These are phyloP conservation scores for Paramecium caudatum DNA, from an alignment of 73 alveolate species.

Conservation along the genomic window DNA sequence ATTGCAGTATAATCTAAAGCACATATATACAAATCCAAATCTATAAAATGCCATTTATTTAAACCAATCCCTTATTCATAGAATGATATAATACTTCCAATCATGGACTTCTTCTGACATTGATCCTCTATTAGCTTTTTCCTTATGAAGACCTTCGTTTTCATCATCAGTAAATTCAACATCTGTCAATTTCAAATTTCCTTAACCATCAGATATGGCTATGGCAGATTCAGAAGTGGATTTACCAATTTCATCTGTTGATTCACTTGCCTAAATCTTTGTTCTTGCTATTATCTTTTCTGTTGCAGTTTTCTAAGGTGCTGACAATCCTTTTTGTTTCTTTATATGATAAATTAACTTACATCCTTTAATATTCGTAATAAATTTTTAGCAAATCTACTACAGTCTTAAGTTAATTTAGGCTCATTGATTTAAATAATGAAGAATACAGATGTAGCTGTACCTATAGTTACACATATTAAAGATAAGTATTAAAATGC, in stretches of 20 bases:
- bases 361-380: neutral
- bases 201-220: conserved; percentile 37
- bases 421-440: conserved; percentile 76
- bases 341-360: neutral
- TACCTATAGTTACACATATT: conserved; percentile 62
- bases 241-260: neutral
- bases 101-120: conserved; percentile 49
- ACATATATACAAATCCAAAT: conserved; percentile 85
- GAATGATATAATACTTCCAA: neutral
- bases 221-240: conserved; percentile 18
- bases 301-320: neutral
- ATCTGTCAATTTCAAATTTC: conserved; percentile 44
- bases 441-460: conserved; percentile 64
- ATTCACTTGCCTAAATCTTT: neutral
- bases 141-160: neutral
- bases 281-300: conserved; percentile 21
- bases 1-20: conserved; percentile 86
- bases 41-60: conserved; percentile 79
- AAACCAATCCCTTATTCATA: conserved; percentile 79
- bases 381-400: conserved; percentile 46
- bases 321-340: conserved; percentile 46
- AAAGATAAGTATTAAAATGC: conserved; percentile 71
- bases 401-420: conserved; percentile 69
- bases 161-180: conserved; percentile 53
- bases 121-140: conserved; percentile 50